These are phyloP conservation scores for Corymbia calophylla DNA, from an alignment of 441 rosid genomes.

Conservation along the genomic window DNA sequence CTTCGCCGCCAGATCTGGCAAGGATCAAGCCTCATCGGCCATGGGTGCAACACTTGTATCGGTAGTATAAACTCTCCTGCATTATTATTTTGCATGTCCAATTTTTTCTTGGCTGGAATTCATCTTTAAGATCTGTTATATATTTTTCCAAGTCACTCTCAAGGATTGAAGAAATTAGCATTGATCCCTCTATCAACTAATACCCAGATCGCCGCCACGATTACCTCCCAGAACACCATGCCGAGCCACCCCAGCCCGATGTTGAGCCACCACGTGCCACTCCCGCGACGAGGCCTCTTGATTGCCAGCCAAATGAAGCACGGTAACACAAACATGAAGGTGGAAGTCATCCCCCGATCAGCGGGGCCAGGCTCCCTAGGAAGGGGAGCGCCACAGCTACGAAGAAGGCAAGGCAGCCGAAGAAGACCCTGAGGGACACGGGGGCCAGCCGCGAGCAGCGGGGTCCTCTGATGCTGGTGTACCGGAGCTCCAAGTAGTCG, in stretches of 20 bases:
- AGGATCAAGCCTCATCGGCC: too few species aligned
- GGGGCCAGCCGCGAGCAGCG: slow-evolving; percentile 26
- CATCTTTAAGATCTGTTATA: background rate
- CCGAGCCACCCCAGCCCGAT: slow-evolving; percentile 37
- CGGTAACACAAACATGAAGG: slow-evolving; percentile 37
- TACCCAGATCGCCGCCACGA: slow-evolving; percentile 32
- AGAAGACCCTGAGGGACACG: slow-evolving; percentile 16
- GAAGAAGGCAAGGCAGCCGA: slow-evolving; percentile 37
- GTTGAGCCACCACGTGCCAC: slow-evolving; percentile 31
- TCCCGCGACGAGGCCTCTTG: background rate
- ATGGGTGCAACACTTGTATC: background rate
- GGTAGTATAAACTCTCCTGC: background rate
- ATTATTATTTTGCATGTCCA: background rate
- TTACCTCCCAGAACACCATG: slow-evolving; percentile 10
- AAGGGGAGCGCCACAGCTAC: slow-evolving; percentile 43
- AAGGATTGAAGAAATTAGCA: slow-evolving; percentile 47
- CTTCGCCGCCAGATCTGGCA: too few species aligned
- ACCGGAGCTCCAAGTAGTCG: slow-evolving; percentile 36
- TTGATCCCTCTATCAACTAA: slow-evolving; percentile 26
- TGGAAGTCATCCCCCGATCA: slow-evolving; percentile 37
- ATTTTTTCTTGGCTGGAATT: background rate
- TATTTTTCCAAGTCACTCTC: background rate
- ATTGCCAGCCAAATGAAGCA: slow-evolving; percentile 54
- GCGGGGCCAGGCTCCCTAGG: slow-evolving; percentile 27
- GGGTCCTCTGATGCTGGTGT: slow-evolving; percentile 9